These are phyloP conservation scores for Globisporangium carolinianum DNA, from an alignment of 352 stramenopile genomes.

Conservation along the genomic window DNA sequence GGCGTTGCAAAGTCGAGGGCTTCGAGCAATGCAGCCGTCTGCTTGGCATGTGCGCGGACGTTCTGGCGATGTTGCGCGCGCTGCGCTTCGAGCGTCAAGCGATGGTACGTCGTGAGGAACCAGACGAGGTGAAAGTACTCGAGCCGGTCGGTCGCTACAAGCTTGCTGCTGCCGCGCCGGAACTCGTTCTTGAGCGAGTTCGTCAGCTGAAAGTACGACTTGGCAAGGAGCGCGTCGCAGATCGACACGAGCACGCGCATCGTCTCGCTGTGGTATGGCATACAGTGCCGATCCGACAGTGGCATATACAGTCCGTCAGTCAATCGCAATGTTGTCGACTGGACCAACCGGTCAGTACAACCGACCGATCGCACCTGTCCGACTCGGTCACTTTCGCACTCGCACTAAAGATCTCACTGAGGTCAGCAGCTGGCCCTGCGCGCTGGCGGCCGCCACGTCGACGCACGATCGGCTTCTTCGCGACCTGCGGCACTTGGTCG, in stretches of 20 bases:
- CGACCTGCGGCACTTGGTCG: conserved; percentile 57
- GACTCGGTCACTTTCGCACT: conserved; percentile 55
- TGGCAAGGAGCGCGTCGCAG: conserved; percentile 62
- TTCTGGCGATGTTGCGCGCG: conserved; percentile 63
- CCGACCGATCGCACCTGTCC: conserved; percentile 32
- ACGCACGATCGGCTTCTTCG: conserved; percentile 51
- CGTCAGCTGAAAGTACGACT: conserved; percentile 82
- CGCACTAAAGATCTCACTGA: conserved; percentile 70
- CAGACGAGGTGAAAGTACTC: conserved; percentile 86
- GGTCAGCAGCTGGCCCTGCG: conserved; percentile 45
- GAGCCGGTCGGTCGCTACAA: conserved; percentile 79
- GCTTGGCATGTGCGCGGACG: conserved; percentile 45
- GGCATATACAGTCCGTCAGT: not conserved
- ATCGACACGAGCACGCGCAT: conserved; percentile 67
- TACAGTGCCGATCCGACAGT: conserved; percentile 1
- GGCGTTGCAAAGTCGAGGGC: conserved; percentile 47
- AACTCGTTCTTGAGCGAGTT: conserved; percentile 87
- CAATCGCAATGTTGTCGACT: not conserved
- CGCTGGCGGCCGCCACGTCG: conserved; percentile 37
- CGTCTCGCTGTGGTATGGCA: conserved; percentile 24
- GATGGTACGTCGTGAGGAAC: conserved; percentile 82
- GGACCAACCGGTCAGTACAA: not conserved
- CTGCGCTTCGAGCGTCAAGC: conserved; percentile 61
- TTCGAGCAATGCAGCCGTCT: conserved; percentile 38
- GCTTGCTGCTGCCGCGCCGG: conserved; percentile 70